A percentile compares a stretch with the other conserved stretches of the same genome.
phyloP scores from a whole-genome alignment of 2,329 filamentous ascomycete species.

The Kalmusia sp. region DNA sequence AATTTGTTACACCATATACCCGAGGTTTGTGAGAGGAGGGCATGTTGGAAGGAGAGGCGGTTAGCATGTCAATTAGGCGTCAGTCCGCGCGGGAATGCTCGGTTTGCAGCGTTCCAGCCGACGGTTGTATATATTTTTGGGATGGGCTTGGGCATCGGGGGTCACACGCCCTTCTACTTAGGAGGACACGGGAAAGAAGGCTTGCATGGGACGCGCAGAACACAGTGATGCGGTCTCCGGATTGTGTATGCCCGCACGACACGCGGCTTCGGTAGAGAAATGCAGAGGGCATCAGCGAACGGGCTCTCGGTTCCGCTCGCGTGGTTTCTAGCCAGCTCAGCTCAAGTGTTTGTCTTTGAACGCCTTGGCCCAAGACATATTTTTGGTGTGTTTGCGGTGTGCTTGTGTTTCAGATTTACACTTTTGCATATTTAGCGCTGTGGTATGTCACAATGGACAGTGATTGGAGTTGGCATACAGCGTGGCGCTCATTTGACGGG shows the following conservation, averaged over 20 bases:
- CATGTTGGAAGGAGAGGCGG: neutral
- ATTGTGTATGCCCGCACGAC: conserved; percentile 1
- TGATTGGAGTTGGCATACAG: conserved; percentile 5
- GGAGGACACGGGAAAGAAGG: neutral
- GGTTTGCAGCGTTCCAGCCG: neutral
- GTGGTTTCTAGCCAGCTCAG: neutral
- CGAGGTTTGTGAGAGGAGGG: neutral
- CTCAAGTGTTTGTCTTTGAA: neutral
- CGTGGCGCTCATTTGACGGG: conserved; percentile 2
- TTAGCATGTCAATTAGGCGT: conserved; percentile 2
- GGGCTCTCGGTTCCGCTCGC: conserved; percentile 1
- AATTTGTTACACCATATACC: conserved; percentile 21
- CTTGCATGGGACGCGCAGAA: neutral
- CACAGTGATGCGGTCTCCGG: neutral
- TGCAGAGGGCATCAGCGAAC: neutral
- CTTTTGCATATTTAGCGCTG: conserved; percentile 3
- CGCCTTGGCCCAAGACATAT: conserved; percentile 1
- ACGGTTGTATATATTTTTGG: conserved; percentile 4
- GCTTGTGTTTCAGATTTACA: conserved; percentile 8
- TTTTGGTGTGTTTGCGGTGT: conserved; percentile 5
- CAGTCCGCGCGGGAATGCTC: neutral
- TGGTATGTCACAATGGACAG: neutral
- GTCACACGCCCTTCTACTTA: neutral
- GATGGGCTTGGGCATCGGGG: neutral
- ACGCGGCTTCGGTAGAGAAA: neutral